Base-by-base conservation (phyloP, 345 rosid genomes). In the Limnanthes douglasii region DNA sequence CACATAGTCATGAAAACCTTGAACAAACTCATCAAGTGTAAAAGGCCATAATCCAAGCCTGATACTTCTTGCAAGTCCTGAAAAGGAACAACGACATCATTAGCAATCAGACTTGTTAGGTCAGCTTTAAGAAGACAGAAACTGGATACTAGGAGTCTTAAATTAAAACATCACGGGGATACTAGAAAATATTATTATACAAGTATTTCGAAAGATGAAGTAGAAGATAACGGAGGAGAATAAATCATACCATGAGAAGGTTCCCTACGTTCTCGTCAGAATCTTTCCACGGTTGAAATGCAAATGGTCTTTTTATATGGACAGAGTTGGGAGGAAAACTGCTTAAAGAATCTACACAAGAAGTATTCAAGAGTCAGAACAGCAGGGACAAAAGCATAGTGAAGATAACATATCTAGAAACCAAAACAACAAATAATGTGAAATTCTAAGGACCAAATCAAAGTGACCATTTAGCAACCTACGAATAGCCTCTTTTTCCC, bases 31-130 rank as follows among this genome's bases (percentile, higher is more conserved):
- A 39, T 78, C 79, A 29, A 92, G 75, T 12, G 99, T 92, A 73
- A 85, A 92, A 46, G 99, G 96, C 99, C 99, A 92, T 29, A 92
- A 60, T 36, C 81, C 88, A 56, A 92, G 79, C 32, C n/a, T n/a
- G n/a, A n/a, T n/a, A n/a, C n/a, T n/a, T n/a, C n/a, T 61, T 77
- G 72, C 99, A 96, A 92, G 35, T 81, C 94, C 99, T 92, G 79
- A 59, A 63, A 64, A 56, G 15, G 36, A 45, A 53, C 37, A 19
- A 21, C 16, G 34, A 31, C 20, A 21, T 39, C 46, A n/a, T n/a
- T n/a, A n/a, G n/a, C n/a, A n/a, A n/a, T n/a, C n/a, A n/a, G n/a
- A n/a, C n/a, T n/a, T n/a, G n/a, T n/a, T n/a, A n/a, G n/a, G n/a
- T n/a, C n/a, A n/a, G n/a, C n/a, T n/a, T n/a, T n/a, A n/a, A n/a